These are phyloP conservation scores for Talaromyces ruber DNA, from an alignment of 495 filamentous ascomycete species.

Conservation along the genomic window DNA sequence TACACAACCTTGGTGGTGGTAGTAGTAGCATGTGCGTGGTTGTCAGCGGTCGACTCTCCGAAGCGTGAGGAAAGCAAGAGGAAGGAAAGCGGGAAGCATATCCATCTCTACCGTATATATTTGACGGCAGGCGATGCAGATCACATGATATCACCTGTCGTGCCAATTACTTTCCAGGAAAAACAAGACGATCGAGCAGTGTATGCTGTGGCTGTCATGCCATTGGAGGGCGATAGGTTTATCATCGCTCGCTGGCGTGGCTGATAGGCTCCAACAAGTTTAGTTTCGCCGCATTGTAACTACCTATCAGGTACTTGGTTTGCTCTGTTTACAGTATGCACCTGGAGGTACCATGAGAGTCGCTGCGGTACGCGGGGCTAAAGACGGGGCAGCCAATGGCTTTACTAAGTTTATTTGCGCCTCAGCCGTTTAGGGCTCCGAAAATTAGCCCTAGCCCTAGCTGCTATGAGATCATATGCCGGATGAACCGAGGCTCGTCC, in stretches of 20 bases:
- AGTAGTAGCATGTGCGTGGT: not conserved
- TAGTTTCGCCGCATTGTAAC: not conserved
- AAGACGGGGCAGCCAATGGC: not conserved
- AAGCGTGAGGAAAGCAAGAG: constrained; percentile 13
- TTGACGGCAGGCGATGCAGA: not conserved
- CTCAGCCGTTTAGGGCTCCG: not conserved
- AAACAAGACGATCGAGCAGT: not conserved
- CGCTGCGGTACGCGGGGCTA: not conserved
- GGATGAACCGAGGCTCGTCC: not conserved
- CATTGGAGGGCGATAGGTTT: not conserved
- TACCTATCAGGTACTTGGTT: not conserved
- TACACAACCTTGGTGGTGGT: not conserved
- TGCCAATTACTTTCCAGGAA: not conserved
- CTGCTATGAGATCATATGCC: not conserved
- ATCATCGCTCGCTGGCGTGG: not conserved
- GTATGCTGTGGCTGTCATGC: not conserved
- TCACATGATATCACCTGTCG: not conserved
- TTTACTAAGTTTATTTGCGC: not conserved
- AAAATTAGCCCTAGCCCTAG: not conserved
- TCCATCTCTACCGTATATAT: not conserved
- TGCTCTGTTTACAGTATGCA: not conserved
- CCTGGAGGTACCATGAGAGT: not conserved
- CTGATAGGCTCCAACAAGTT: not conserved
- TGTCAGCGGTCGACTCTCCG: constrained; percentile 11
- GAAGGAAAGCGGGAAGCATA: not conserved